Evolutionary conservation across 768 basidiomycete species (phyloP).

Genomic region (Tylopilus vinaceipallidus): DNA sequence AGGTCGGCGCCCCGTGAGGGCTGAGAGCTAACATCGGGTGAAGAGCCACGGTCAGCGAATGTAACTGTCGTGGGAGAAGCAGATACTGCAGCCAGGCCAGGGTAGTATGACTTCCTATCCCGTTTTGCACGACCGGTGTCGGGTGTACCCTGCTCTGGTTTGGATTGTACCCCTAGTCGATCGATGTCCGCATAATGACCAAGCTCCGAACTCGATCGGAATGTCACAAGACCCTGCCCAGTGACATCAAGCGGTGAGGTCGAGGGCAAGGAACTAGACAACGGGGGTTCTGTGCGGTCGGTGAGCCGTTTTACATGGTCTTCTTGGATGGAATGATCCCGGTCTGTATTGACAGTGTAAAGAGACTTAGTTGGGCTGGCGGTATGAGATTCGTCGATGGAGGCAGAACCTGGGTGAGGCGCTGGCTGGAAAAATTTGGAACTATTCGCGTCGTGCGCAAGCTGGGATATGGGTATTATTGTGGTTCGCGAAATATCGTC

Average conservation of each 20-base stretch:
- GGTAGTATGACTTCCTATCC: slow-evolving; percentile 63
- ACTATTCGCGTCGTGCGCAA: slow-evolving; percentile 53
- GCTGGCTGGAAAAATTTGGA: slow-evolving; percentile 58
- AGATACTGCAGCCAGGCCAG: slow-evolving; percentile 48
- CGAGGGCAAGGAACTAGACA: slow-evolving; percentile 60
- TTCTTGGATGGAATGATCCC: slow-evolving; percentile 22
- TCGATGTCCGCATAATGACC: slow-evolving; percentile 76
- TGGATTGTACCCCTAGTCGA: slow-evolving; percentile 27
- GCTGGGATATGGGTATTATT: slow-evolving; percentile 55
- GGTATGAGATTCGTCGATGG: slow-evolving; percentile 33
- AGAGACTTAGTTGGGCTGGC: slow-evolving; percentile 57
- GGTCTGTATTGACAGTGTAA: slow-evolving; percentile 40
- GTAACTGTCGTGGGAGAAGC: slow-evolving; percentile 43
- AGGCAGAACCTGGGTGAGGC: slow-evolving; percentile 25
- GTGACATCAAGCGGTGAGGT: slow-evolving; percentile 43
- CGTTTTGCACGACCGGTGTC: slow-evolving; percentile 55
- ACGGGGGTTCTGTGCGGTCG: slow-evolving; percentile 53
- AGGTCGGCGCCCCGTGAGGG: slow-evolving; percentile 51
- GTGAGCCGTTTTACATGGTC: slow-evolving; percentile 38
- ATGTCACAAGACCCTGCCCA: slow-evolving; percentile 27
- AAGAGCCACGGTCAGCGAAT: slow-evolving; percentile 37
- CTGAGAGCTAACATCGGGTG: slow-evolving; percentile 50
- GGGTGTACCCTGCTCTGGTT: slow-evolving; percentile 47
- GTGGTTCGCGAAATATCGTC: slow-evolving; percentile 59
- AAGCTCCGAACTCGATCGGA: slow-evolving; percentile 76